Conservation (phyloP, 805 yeast species). For the Metschnikowia hibisci region DNA sequence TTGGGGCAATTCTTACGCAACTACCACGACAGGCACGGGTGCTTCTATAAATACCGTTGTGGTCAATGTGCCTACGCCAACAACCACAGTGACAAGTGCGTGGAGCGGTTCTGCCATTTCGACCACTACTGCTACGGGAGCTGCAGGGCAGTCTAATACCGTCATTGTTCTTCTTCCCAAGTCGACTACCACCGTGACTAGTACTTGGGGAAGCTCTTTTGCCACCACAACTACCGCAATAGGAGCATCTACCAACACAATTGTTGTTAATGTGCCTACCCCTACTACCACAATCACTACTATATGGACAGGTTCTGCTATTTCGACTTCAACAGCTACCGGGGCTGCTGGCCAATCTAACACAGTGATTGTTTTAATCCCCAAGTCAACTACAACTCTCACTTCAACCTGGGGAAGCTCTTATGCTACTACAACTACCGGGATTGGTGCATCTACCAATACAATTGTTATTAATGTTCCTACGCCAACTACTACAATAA, state of each 20-base stretch:
- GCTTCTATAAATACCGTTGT: slow-evolving; percentile 4
- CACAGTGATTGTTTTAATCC: slow-evolving; percentile 15
- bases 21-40: slow-evolving; percentile 8
- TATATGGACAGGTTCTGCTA: not conserved
- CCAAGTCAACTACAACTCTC: slow-evolving; percentile 14
- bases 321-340: slow-evolving; percentile 1
- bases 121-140: slow-evolving; percentile 8
- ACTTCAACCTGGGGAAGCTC: slow-evolving; percentile 12
- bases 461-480: slow-evolving; percentile 6
- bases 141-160: slow-evolving; percentile 10
- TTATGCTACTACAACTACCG: slow-evolving; percentile 1
- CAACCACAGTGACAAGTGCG: slow-evolving; percentile 5
- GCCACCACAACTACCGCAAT: slow-evolving; percentile 4
- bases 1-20: slow-evolving; percentile 8
- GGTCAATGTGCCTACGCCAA: slow-evolving; percentile 12
- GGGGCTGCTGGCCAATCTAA: slow-evolving; percentile 6
- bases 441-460: slow-evolving; percentile 11
- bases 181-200: slow-evolving; percentile 3
- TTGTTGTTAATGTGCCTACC: slow-evolving; percentile 7
- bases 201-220: slow-evolving; percentile 4
- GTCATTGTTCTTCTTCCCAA: slow-evolving; percentile 12
- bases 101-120: slow-evolving; percentile 8
- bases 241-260: slow-evolving; percentile 5
- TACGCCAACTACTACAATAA: slow-evolving; percentile 9
- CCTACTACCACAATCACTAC: slow-evolving; percentile 11